Conservation (phyloP, 1,284 basidiomycete genomes). For the Earliella scabrosa region DNA sequence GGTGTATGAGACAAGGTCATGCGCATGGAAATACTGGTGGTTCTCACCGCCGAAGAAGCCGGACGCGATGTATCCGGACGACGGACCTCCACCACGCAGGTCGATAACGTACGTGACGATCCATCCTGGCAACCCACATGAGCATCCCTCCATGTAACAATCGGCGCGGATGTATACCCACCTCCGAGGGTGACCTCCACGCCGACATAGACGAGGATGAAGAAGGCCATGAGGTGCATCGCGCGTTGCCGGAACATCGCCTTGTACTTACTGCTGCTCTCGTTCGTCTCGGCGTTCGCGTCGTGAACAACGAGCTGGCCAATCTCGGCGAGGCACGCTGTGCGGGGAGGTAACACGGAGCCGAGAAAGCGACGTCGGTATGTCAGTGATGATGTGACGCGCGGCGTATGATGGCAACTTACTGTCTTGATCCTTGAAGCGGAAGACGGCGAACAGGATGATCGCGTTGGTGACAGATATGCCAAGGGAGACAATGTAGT, state of each 20-base stretch:
- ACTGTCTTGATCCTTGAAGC: conserved; percentile 60
- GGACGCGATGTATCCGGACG: conserved; percentile 53
- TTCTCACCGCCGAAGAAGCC: conserved; percentile 53
- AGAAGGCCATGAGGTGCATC: conserved; percentile 48
- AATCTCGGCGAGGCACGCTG: conserved; percentile 39
- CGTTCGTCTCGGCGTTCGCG: conserved; percentile 4
- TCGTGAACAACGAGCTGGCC: conserved; percentile 33
- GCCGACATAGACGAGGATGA: conserved; percentile 51
- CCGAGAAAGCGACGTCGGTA: too few relatives aligned
- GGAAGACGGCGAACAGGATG: conserved; percentile 52
- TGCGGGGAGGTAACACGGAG: not conserved
- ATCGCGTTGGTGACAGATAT: conserved; percentile 53
- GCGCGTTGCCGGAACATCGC: conserved; percentile 42
- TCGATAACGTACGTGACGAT: conserved; percentile 56
- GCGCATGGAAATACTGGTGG: too few relatives aligned
- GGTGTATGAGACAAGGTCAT: not conserved
- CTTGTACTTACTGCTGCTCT: conserved; percentile 40
- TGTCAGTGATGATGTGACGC: not conserved
- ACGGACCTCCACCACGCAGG: conserved; percentile 48
- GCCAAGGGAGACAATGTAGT: conserved; percentile 65
- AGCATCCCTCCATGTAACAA: too few relatives aligned
- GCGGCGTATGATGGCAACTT: not conserved
- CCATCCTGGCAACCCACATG: conserved; percentile 43
- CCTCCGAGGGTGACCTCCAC: conserved; percentile 52
- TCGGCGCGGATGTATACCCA: too few relatives aligned